Base-by-base conservation (phyloP, 2,329 filamentous ascomycete genomes). In the Bisporella sp. region DNA sequence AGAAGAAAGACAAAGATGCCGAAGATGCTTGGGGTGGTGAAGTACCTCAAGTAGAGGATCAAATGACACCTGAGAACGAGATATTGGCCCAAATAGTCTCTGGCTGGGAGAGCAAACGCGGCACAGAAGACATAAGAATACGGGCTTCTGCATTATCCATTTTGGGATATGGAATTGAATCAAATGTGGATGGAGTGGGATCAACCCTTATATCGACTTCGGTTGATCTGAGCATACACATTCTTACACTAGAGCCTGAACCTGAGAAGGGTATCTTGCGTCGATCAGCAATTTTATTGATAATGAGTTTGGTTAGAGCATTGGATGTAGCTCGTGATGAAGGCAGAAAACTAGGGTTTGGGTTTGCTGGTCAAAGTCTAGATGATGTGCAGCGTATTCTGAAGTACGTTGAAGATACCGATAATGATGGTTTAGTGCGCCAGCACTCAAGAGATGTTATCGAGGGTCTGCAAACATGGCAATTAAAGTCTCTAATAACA, bases 141-240 rank as follows among this genome's bases (percentile, higher is more conserved):
- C 79, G 86, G 1, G 71, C 84, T 11, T 88, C 85, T 28, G 82
- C 85, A 4, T 65, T 90, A 5, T 85, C 83, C 4, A 75, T 89
- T 44, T 71, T 89, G 41, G 77, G 78, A 1, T 68, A 69, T 1
- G 73, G 74, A 0, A 65, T 88, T 30, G 83, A 88, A 62, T 77
- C 73, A 1, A 83, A 82, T 56, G 68, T 84, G 4, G 67, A 69
- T 1, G 81, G 79, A 0, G 65, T 84, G 30, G 77, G 78, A 1
- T 63, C 79, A 0, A 64, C 68, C 5, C 59, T 81, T 12, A 72
- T 79, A 9, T 76, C 77, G 7, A 72, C 73, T 2, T 75, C 76
- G 1, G 71, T 89, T 8, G 84, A 88, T 55, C 70, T 87, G 30
- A 78, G 77, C 48, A 67, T 87, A 49, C 74, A 78, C 47, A 73